Evolutionary conservation across 2,329 filamentous ascomycete genomes (phyloP), one percentile per base, ranked within the genome.

Genomic region (Taxawa tesnikishii): DNA sequence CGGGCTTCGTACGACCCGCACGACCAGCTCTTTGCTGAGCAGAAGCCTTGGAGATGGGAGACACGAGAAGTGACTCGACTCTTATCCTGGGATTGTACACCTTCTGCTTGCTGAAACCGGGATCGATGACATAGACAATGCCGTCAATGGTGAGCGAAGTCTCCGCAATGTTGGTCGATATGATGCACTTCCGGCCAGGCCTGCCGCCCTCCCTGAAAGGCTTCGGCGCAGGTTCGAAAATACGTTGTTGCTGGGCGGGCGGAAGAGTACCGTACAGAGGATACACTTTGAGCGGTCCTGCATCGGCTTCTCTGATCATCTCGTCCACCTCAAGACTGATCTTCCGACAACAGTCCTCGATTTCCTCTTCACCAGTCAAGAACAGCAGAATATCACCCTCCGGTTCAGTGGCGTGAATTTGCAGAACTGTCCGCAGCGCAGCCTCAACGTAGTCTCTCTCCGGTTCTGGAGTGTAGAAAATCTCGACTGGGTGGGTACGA

Each of bases 81-180:
- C 90, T 78, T 47, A 94, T 92, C 39, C 90, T 78, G 14, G 90
- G 88, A 58, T 98, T 96, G 67, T 96, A 98, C 41, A 96, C 90
- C 61, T 96, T 98, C 52, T 98, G 90, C 65, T 98, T 98, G 63
- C 85, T 94, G 65, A 98, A 98, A 21, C 90, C 90, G 2, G 90
- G 88, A 50, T 98, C 90, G n/a, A 98, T 88, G 19, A 98, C 90
- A 51, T 94, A 98, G 21, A 98, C 90, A 42, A 98, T 98, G 54
- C 90, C 90, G 52, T 98, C 90, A 39, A 98, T 98, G 28, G 90
- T 98, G 59, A 98, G 73, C 49, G 80, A 88, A 0, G 90, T 98
- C 64, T 98, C 90, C 27, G 90, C 90, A 57, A 98, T 98, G 58
- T 98, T 98, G 43, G 90, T 98, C 7, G 87, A 83, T 17, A 98